Evolutionary conservation across 305 asterid species (phyloP).

Genomic region (Fraxinus velutina): DNA sequence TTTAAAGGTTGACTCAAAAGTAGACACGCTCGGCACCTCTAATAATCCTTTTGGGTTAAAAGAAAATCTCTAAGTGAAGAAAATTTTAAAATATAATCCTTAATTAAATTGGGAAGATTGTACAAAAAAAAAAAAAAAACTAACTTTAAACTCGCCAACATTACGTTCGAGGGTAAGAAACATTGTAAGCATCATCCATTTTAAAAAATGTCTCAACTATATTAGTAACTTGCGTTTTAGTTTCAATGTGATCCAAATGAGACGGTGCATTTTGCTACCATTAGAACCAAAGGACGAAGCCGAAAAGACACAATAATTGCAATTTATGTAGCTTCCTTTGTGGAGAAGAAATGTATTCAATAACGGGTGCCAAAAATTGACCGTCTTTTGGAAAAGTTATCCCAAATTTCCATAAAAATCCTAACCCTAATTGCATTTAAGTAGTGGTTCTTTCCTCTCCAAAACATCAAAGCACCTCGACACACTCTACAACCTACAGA

Average conservation of each 20-base stretch:
- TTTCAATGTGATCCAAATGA: neutral
- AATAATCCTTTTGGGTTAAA: too few relatives aligned
- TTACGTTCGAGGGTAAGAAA: neutral
- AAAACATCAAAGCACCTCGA: neutral
- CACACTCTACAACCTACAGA: neutral
- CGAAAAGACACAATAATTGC: neutral
- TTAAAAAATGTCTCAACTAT: too few relatives aligned
- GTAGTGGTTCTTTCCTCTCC: neutral
- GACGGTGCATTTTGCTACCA: too few relatives aligned
- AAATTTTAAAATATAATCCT: neutral
- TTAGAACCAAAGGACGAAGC: too few relatives aligned
- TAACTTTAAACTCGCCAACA: neutral
- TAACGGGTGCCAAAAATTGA: neutral
- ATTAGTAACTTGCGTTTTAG: neutral
- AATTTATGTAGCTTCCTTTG: neutral
- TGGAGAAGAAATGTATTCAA: neutral
- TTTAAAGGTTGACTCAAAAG: neutral
- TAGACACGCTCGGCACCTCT: neutral
- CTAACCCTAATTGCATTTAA: neutral
- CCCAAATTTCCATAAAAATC: neutral
- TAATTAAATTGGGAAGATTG: neutral
- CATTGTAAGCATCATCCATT: too few relatives aligned
- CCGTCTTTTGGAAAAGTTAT: neutral
- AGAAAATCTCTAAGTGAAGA: neutral
- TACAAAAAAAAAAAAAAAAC: too few relatives aligned